Conservation (phyloP, 164 flowering plant species). For the Berberis vulgaris region DNA sequence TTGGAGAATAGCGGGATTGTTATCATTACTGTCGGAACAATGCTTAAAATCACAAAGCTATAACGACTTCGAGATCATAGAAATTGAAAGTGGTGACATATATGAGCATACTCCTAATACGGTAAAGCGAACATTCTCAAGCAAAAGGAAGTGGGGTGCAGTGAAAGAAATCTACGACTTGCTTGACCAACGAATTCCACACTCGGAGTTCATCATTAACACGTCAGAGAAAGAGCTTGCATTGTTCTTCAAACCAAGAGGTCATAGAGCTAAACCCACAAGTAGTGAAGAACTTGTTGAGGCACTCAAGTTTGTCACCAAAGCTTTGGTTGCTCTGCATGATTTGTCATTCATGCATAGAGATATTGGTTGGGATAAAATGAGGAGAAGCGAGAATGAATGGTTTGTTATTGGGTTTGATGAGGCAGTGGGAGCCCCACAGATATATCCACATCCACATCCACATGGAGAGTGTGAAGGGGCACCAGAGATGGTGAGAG, state of each 20-base stretch:
- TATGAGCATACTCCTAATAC: neutral
- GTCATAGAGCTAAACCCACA: neutral
- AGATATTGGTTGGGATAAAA: slow-evolving; percentile 2
- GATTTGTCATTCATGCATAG: slow-evolving; percentile 4
- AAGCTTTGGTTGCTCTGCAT: slow-evolving; percentile 2
- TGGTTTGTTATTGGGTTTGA: slow-evolving; percentile 6
- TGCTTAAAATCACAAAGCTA: slow-evolving; percentile 16
- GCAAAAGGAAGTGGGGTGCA: slow-evolving; percentile 1
- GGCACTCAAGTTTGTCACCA: neutral
- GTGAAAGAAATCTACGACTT: slow-evolving; percentile 5
- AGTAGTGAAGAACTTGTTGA: slow-evolving; percentile 1
- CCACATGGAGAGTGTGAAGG: slow-evolving; percentile 2
- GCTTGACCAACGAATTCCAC: slow-evolving; percentile 1
- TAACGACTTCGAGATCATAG: slow-evolving; percentile 54
- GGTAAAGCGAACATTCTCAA: neutral
- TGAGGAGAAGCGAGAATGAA: neutral
- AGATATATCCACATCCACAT: neutral
- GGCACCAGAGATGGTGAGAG: slow-evolving; percentile 7
- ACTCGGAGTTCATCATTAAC: neutral
- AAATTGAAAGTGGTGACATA: slow-evolving; percentile 26
- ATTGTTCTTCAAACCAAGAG: slow-evolving; percentile 2
- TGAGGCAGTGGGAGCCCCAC: slow-evolving; percentile 5
- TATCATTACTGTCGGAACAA: slow-evolving; percentile 38
- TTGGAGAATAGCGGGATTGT: slow-evolving; percentile 46
- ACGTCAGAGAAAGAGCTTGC: neutral